phyloP scores from a whole-genome alignment of 306 rosid species.

The Psophocarpus tetragonolobus region DNA sequence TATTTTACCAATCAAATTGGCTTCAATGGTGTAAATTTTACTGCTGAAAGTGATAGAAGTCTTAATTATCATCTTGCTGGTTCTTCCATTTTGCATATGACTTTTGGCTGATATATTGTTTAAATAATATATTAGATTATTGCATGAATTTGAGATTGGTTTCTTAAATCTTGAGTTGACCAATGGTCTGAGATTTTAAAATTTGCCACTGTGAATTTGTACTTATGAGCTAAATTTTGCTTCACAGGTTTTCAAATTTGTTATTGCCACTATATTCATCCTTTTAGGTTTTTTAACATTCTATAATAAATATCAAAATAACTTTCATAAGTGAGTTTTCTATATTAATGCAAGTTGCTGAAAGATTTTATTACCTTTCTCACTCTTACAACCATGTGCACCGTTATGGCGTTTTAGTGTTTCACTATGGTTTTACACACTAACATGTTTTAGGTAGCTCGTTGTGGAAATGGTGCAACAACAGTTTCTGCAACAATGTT shows the following conservation, averaged over 20 bases:
- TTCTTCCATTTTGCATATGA: not conserved
- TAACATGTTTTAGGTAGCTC: slow-evolving; percentile 62
- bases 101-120: slow-evolving; percentile 1
- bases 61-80: not conserved
- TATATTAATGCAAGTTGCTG: slow-evolving; percentile 1
- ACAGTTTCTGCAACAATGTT: slow-evolving; percentile 94
- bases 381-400: not conserved
- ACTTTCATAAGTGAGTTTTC: slow-evolving; percentile 12
- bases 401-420: slow-evolving; percentile 4
- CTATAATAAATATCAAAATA: not conserved
- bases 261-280: not conserved
- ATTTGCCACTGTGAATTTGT: not conserved
- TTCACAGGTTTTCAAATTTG: slow-evolving; percentile 19
- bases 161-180: slow-evolving; percentile 5
- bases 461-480: slow-evolving; percentile 84
- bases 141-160: not conserved
- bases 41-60: slow-evolving; percentile 9
- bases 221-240: slow-evolving; percentile 18
- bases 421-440: slow-evolving; percentile 21
- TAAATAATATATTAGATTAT: not conserved
- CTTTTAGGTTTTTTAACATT: not conserved
- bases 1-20: not conserved
- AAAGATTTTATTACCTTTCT: not conserved
- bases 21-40: not conserved
- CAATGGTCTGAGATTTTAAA: not conserved